Conservation (phyloP, 106 monocot species). For the Acorus gramineus region DNA sequence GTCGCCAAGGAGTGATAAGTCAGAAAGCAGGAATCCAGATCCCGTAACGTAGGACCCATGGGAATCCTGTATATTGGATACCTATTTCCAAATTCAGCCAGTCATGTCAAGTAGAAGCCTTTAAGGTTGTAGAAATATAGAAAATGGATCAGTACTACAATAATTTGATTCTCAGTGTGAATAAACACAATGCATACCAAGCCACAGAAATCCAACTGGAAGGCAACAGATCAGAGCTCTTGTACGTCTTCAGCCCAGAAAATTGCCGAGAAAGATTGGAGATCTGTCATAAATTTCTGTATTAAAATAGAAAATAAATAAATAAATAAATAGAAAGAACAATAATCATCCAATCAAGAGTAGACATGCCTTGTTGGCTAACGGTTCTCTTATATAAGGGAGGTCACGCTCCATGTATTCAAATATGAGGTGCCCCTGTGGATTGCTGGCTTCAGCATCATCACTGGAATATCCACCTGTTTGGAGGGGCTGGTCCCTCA, state of each 20-base stretch:
- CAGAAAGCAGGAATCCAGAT: conserved; percentile 88
- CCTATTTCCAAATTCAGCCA: conserved; percentile 27
- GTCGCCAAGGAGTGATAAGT: conserved; percentile 67
- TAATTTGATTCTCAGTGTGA: too few species aligned
- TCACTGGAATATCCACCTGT: conserved; percentile 7
- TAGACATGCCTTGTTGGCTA: conserved; percentile 25
- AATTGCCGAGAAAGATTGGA: conserved; percentile 52
- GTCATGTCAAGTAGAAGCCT: not conserved
- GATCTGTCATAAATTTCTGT: conserved; percentile 32
- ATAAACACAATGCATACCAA: conserved; percentile 35
- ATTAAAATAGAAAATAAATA: too few species aligned
- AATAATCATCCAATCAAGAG: not conserved
- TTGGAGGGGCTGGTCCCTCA: not conserved
- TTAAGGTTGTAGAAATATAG: too few species aligned
- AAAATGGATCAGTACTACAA: too few species aligned
- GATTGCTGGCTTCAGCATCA: conserved; percentile 8
- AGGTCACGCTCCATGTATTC: conserved; percentile 26
- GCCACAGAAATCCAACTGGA: conserved; percentile 98
- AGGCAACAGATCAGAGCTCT: conserved; percentile 73
- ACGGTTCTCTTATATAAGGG: conserved; percentile 37
- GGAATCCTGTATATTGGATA: conserved; percentile 99
- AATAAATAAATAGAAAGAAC: too few species aligned
- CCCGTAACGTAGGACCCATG: conserved; percentile 71
- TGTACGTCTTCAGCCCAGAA: conserved; percentile 67
- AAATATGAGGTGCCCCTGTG: conserved; percentile 11